Conservation (phyloP, 2,329 filamentous ascomycete genomes). For the Stagonosporopsis vannaccii region DNA sequence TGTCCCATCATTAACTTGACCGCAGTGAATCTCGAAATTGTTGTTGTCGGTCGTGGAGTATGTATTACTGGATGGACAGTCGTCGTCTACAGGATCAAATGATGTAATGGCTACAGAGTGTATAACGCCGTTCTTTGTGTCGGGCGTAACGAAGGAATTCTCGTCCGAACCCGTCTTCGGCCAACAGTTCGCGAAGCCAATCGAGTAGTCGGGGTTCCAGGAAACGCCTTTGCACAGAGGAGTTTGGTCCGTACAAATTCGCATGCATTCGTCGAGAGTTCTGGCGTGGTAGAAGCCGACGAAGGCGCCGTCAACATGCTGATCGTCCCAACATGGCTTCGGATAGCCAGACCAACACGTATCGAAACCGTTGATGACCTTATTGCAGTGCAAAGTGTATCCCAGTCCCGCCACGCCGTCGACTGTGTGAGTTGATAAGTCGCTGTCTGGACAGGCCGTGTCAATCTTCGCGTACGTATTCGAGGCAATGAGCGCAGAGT, state of each 20-base stretch:
- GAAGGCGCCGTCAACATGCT: constrained; percentile 20
- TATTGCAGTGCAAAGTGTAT: constrained; percentile 41
- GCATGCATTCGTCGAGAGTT: constrained; percentile 37
- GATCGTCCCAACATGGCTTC: constrained; percentile 22
- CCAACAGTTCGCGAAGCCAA: constrained; percentile 46
- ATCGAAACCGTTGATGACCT: constrained; percentile 31
- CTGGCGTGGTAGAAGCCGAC: constrained; percentile 38
- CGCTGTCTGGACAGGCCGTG: constrained; percentile 31
- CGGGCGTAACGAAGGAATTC: constrained; percentile 18
- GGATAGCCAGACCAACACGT: constrained; percentile 32
- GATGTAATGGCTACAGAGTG: constrained; percentile 38
- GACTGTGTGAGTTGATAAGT: constrained; percentile 33
- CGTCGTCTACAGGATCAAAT: constrained; percentile 30
- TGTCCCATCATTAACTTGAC: constrained; percentile 35
- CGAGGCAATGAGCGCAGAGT: constrained; percentile 31
- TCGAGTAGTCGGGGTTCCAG: constrained; percentile 37
- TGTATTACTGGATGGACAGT: constrained; percentile 24
- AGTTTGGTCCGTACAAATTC: constrained; percentile 36
- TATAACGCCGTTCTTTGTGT: constrained; percentile 20
- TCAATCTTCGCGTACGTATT: constrained; percentile 28
- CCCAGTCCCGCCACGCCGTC: constrained; percentile 29
- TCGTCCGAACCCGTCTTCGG: constrained; percentile 32
- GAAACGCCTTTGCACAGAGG: constrained; percentile 41
- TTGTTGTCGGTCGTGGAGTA: constrained; percentile 27
- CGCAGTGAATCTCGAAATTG: constrained; percentile 41